Percentiles rank a stretch among this genome's conserved stretches.
Evolutionary conservation across 208 protist genomes (phyloP).

Genomic region (Leishmania gerbilli): DNA sequence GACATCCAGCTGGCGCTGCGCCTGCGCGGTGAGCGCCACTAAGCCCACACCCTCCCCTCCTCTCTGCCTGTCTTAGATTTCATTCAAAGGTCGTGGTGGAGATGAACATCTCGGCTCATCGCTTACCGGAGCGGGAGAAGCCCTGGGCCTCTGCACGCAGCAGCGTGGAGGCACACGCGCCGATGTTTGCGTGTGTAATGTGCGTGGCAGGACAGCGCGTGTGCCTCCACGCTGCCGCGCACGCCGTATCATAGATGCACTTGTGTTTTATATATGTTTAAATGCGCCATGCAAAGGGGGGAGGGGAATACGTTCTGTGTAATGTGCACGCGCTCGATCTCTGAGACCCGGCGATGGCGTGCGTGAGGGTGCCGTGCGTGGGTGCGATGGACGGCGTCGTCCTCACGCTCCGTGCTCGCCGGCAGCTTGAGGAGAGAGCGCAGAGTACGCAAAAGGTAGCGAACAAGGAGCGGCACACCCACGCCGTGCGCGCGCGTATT

Average conservation of each 20-base stretch:
- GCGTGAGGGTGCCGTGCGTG: background rate
- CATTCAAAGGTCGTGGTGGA: too few relatives aligned
- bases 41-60: slow-evolving; percentile 10
- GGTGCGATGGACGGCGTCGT: background rate
- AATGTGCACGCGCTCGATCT: background rate
- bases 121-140: too few relatives aligned
- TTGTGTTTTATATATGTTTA: slow-evolving; percentile 15
- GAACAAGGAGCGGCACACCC: background rate
- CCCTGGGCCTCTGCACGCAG: too few relatives aligned
- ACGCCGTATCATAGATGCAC: slow-evolving; percentile 14
- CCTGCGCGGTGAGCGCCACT: slow-evolving; percentile 65
- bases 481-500: background rate
- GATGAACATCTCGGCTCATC: too few relatives aligned
- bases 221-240: too few relatives aligned
- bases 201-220: background rate
- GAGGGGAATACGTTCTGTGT: too few relatives aligned
- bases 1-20: slow-evolving; percentile 71
- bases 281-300: background rate
- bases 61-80: slow-evolving; percentile 1
- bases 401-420: background rate
- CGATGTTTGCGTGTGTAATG: too few relatives aligned
- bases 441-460: background rate
- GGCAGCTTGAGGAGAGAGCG: background rate
- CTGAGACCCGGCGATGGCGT: background rate
- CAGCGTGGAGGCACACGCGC: too few relatives aligned